Evolutionary conservation across 176 grass and related monocot genomes (phyloP), one percentile per base, ranked within the genome.

Genomic region (Avena insularis): DNA sequence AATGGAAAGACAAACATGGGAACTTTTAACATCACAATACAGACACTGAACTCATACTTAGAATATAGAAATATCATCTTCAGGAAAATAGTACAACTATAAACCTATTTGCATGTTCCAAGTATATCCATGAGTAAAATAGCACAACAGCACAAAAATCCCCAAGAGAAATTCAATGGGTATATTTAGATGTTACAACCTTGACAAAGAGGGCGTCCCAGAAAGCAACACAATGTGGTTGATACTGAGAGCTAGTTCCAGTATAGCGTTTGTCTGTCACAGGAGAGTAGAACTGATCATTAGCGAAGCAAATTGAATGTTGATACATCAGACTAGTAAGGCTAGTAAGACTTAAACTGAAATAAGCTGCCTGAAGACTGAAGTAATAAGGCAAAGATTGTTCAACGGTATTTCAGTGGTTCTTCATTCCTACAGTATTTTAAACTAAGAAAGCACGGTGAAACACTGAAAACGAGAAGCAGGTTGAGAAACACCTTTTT

Each of bases 161-260:
- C 43, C 67, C 75, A 63, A 75, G 56, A 80, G 59, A 43, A 84
- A 81, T 60, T 75, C 46, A 79, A 80, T 80, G 38, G 60, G 81
- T 64, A 71, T 87, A 45, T 46, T 92, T 88, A 92, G 36, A 83
- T 46, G 81, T 83, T 71, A 83, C 84, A 95, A 98, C 96, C 96
- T 94, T 92, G 96, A 93, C 82, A 98, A 92, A 83, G 96, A 95
- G 54, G 95, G 95, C 75, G 96, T 98, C 84, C 96, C 96, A 48
- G 96, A 98, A 65, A 98, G 96, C 74, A 98, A 79, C 86, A 98
- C 75, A 43, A 95, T 94, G 66, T 17, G 93, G 43, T 85, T 80
- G 65, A 88, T 85, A 48, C 63, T 82, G 87, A 58, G 35, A 76
- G 91, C 96, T 74, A 98, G 85, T 86, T 95, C 88, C 67, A 98